Base-by-base conservation (phyloP, 345 rosid species). In the Pistacia vera region DNA sequence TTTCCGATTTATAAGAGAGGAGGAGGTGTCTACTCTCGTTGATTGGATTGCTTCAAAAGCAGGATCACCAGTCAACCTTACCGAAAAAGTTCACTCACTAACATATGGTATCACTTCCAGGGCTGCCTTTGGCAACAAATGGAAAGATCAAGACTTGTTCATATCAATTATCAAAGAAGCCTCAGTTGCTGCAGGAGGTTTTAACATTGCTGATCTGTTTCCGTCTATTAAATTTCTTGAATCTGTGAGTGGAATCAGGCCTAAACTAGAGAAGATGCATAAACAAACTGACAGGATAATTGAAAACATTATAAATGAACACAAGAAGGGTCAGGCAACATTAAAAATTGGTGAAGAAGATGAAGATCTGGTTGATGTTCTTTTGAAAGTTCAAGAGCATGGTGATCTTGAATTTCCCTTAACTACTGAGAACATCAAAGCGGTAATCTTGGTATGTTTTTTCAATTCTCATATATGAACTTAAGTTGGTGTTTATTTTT, bases 1-100 rank as follows among this genome's bases (percentile, higher is more conserved):
- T 1, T 78, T 64, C n/a, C 66, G 76, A 16, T 57, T 72, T 3
- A 33, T 72, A 7, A 78, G 81, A 59, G 77, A 78, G 66, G 79
- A 70, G 38, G 79, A 61, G 60, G 76, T 33, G 14, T 28, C 68
- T 4, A 33, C 33, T 62, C 68, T 62, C 11, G 5, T 62, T 11
- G 28, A 62, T 9, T 18, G n/a, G 65, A 41, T 62, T 51, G 18
- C 56, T 46, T 68, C 60, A 16, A 48, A 69, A 11, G 38, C 57
- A 18, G 38, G 60, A 13, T 60, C 54, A 11, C 13, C 20, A 0
- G 35, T 76, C 11, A 76, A 76, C 11, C 60, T 76, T 1, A 68
- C 74, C 5, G 8, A 22, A 33, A 76, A 22, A 20, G 35, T 66
- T 2, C 46, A 71, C 11, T 35, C 20, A 0, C 33, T 48, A 1